These are phyloP conservation scores for Iberis pinnata DNA, from an alignment of 345 rosid species.

Conservation along the genomic window DNA sequence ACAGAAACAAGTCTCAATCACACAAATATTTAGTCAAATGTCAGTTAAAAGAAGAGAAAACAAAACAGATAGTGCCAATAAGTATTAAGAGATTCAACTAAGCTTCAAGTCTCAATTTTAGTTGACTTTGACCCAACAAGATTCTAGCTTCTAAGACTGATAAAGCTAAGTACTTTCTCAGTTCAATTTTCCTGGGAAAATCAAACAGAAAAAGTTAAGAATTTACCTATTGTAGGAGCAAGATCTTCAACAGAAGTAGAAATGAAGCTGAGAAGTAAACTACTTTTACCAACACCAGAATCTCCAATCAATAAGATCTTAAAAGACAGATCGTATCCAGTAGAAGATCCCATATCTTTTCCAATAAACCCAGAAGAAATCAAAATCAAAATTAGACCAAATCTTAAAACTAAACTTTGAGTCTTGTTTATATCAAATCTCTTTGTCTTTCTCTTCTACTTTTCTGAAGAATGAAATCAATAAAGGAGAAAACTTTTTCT, in stretches of 20 bases:
- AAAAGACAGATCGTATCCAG: conserved; percentile 76
- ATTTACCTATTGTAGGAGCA: conserved; percentile 80
- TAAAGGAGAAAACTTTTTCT: conserved; percentile 14
- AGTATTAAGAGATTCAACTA: not conserved
- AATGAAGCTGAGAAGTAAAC: conserved; percentile 77
- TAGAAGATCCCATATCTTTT: conserved; percentile 34
- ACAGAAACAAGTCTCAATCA: no score
- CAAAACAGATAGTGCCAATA: no score
- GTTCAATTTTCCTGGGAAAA: not conserved
- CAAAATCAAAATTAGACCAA: conserved; percentile 20
- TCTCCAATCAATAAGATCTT: conserved; percentile 91
- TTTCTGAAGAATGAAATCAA: conserved; percentile 7
- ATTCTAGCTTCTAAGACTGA: no score
- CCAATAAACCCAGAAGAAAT: conserved; percentile 29
- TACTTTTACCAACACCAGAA: conserved; percentile 96
- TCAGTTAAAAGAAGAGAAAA: no score
- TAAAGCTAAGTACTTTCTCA: no score
- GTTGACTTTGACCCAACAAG: conserved; percentile 1
- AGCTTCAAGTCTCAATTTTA: conserved; percentile 1
- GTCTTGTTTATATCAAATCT: conserved; percentile 7
- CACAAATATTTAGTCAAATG: no score
- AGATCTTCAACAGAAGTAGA: conserved; percentile 58
- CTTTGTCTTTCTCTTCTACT: not conserved
- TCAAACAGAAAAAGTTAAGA: conserved; percentile 9
- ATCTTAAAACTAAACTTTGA: conserved; percentile 13